These are phyloP conservation scores for Syzygium oleosum DNA, from an alignment of 345 rosid species.

Conservation along the genomic window DNA sequence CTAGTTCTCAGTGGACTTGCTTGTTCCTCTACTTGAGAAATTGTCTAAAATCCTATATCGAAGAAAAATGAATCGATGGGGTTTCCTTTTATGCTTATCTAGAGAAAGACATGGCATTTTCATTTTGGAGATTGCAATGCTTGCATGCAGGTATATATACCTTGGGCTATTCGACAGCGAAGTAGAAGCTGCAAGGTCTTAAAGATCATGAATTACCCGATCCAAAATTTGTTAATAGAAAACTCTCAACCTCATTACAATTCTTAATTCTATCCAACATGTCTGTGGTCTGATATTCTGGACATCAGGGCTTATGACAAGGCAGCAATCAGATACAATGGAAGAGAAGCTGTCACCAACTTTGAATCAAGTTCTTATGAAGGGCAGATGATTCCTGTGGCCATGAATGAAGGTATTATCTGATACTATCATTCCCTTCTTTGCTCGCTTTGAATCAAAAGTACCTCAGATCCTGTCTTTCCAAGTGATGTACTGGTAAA, in stretches of 20 bases:
- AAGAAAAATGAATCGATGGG: slow-evolving; percentile 26
- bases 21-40: slow-evolving; percentile 14
- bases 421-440: neutral
- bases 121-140: slow-evolving; percentile 64
- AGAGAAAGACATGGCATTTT: slow-evolving; percentile 10
- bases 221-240: slow-evolving; percentile 37
- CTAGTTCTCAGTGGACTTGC: neutral
- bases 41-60: slow-evolving; percentile 19
- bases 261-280: slow-evolving; percentile 39
- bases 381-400: slow-evolving; percentile 42
- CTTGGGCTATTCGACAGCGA: slow-evolving; percentile 98
- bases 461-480: neutral
- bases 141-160: slow-evolving; percentile 97
- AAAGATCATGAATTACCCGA: slow-evolving; percentile 53
- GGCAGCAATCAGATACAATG: slow-evolving; percentile 86
- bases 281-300: slow-evolving; percentile 44
- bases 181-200: slow-evolving; percentile 99
- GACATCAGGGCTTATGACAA: slow-evolving; percentile 91
- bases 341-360: slow-evolving; percentile 92
- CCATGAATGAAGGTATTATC: slow-evolving; percentile 44
- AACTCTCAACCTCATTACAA: slow-evolving; percentile 38
- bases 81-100: neutral
- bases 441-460: neutral
- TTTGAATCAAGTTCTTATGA: slow-evolving; percentile 69
- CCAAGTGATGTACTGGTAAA: neutral